Evolutionary conservation across 805 yeast genomes (phyloP), one percentile per base, ranked within the genome.

Genomic region (Candida pseudofarinosa): DNA sequence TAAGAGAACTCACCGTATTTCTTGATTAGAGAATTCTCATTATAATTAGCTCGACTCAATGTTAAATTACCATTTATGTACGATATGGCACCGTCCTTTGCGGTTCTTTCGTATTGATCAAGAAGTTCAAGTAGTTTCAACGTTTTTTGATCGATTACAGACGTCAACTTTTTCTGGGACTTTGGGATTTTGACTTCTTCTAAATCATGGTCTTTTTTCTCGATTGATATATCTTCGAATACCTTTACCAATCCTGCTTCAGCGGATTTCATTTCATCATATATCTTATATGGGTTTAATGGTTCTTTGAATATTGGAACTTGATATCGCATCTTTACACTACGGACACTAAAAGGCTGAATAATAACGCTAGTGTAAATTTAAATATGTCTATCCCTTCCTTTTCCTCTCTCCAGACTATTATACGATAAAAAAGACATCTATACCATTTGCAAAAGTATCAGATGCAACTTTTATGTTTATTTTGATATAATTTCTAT

Each of bases 31-130:
- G 42, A 10, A 12, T 56, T 52, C 36, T 52, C 51, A 32, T 60
- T 54, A 50, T 65, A 75, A 45, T 71, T 74, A 7, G 80, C 80
- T 45, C 77, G 49, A 35, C 79, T 69, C 26, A 76, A 55, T 35
- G 63, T 60, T 3, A 73, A 52, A 47, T 54, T 71, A 4, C 76
- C 79, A 32, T 57, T 53, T 20, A 53, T 52, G 47, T 62, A 67
- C 35, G 51, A 49, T 12, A 37, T 33, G 4, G 60, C 44, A 2
- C 51, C 42, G 7, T 46, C 51, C 15, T 54, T 52, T 20, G 59
- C 53, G 16, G 56, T 20, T 3, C 37, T 32, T 36, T 66, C 68
- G 49, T 74, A 74, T 34, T 54, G 48, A 37, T 67, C 60, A 7
- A 73, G 35, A 19, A 60, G 47, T 3, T 57, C 59, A 4, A 74